Base-by-base conservation (phyloP, 2,329 filamentous ascomycete genomes). In the Penicillium sp. region DNA sequence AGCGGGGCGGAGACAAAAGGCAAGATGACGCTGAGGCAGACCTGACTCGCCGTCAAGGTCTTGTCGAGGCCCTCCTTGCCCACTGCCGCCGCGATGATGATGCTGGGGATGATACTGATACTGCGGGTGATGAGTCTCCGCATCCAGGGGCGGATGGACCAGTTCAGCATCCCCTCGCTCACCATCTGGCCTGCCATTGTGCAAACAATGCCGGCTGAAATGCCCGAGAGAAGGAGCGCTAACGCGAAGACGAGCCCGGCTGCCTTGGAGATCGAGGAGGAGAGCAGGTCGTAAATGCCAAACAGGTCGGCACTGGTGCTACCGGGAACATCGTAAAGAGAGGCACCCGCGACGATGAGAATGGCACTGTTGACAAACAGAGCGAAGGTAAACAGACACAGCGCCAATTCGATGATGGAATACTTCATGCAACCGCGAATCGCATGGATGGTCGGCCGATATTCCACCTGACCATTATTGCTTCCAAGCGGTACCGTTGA, bases 121-220 rank as follows among this genome's bases (percentile, higher is more conserved):
- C 78, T 81, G 26, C 89, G 80, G 0, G 89, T 94, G 43, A 91
- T 68, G 4, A 94, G 76, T 9, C 89, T 79, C 2, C 89, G 83
- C 8, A 90, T 61, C 89, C 89, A 95, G 0, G 89, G 89, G 51
- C 76, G 76, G 29, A 90, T 68, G 4, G 71, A 81, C 86, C 88
- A 90, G 40, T 82, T 81, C 39, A 95, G 67, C 51, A 89, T 87
- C 5, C 89, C 89, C 66, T 94, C 89, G 53, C 82, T 84, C 24
- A 95, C 85, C 83, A 95, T 93, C 66, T 95, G 89, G 0, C 89
- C 89, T 0, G 89, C 81, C 57, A 95, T 93, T 1, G 90, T 95
- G 71, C 89, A 94, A 2, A 94, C 85, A 33, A 95, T 88, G 5
- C 89, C 89, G 0, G 89, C 89, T 0, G 84, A 88, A 9, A 88